Conservation (phyloP, 2,329 filamentous ascomycete species). For the Dactylellina drechsleri region DNA sequence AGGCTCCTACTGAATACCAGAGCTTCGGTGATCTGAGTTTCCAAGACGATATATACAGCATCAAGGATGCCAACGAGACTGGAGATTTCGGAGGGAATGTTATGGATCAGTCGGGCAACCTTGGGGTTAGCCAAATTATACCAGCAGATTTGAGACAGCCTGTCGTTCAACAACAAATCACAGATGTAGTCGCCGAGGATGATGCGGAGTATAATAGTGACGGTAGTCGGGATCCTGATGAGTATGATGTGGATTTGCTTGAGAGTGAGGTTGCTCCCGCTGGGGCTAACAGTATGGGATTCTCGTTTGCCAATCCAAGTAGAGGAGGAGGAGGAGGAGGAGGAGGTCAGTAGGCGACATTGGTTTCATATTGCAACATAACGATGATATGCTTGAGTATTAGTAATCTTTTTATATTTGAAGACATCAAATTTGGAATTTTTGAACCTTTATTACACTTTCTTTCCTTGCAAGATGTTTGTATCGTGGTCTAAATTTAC, state of each 20-base stretch:
- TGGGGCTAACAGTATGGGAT: constrained; percentile 7
- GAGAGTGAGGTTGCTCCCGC: constrained; percentile 7
- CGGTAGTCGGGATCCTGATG: constrained; percentile 4
- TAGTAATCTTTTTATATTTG: background rate
- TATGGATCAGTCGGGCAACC: constrained; percentile 4
- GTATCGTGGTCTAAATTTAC: too few species aligned
- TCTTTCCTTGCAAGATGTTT: too few species aligned
- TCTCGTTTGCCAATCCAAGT: constrained; percentile 23
- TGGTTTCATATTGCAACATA: background rate
- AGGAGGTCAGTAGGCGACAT: background rate
- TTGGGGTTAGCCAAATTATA: constrained; percentile 18
- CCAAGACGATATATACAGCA: constrained; percentile 6
- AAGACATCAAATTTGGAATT: background rate
- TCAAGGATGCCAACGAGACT: constrained; percentile 1
- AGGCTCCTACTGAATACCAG: constrained; percentile 3
- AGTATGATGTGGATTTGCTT: constrained; percentile 10
- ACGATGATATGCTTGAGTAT: background rate
- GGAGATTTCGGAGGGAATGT: constrained; percentile 8
- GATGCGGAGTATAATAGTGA: constrained; percentile 10
- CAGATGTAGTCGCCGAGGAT: constrained; percentile 5
- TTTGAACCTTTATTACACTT: background rate
- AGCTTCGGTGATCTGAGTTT: constrained; percentile 23
- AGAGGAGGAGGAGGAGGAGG: background rate
- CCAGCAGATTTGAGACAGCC: background rate
- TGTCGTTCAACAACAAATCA: constrained; percentile 1